Conservation (phyloP, 768 basidiomycete species). For the Guyanaporus albipodus region DNA sequence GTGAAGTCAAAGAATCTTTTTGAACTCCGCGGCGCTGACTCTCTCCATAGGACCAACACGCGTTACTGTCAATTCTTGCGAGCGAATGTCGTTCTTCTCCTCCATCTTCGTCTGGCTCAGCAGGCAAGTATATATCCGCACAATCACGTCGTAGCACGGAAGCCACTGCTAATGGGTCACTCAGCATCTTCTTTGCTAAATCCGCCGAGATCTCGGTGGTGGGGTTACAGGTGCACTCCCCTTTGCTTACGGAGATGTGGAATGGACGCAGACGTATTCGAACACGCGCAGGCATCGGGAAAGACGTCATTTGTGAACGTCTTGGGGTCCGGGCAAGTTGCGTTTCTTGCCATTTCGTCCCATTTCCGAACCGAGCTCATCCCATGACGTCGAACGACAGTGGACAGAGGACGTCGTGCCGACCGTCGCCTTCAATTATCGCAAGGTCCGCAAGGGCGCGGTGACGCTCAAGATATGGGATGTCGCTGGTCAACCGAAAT, state of each 20-base stretch:
- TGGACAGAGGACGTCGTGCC: conserved; percentile 98
- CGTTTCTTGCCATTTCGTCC: background rate
- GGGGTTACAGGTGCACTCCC: conserved; percentile 64
- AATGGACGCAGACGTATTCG: background rate
- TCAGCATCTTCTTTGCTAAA: conserved; percentile 81
- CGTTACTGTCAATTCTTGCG: too few relatives aligned
- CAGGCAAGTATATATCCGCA: conserved; percentile 35
- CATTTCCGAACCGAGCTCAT: background rate
- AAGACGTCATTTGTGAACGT: conserved; percentile 96
- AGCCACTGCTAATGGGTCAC: background rate
- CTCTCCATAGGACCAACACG: too few relatives aligned
- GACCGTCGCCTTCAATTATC: conserved; percentile 89
- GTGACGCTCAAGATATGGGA: conserved; percentile 95
- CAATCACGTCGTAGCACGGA: background rate
- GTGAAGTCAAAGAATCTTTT: too few relatives aligned
- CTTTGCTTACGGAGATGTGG: background rate
- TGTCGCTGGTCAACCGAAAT: conserved; percentile 91
- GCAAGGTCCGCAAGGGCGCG: conserved; percentile 85
- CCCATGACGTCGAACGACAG: conserved; percentile 33
- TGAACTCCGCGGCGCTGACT: conserved; percentile 14
- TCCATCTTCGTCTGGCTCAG: conserved; percentile 57
- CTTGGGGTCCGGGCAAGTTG: conserved; percentile 75
- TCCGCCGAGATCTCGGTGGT: conserved; percentile 89
- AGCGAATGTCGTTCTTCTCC: conserved; percentile 47
- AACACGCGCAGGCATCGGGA: conserved; percentile 67